Evolutionary conservation across 2,329 filamentous ascomycete species (phyloP), one percentile per base, ranked within the genome.

Genomic region (Tolypocladium capitatum): DNA sequence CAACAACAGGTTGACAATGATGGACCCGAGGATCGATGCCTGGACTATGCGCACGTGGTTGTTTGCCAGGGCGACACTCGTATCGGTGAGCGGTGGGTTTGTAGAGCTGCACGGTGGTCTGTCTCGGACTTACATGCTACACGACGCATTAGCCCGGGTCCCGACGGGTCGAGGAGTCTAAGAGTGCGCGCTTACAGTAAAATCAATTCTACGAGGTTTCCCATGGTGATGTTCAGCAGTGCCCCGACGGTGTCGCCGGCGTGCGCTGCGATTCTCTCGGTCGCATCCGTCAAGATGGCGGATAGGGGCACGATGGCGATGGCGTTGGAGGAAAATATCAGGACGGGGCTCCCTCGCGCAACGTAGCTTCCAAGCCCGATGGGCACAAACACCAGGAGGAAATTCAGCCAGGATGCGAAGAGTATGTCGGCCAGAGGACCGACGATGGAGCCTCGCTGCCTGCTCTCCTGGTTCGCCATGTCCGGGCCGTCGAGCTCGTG

Each of bases 1-100:
- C 36, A 87, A 70, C 4, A 89, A 68, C 43, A 89, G 63, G 56
- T 89, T 89, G 48, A 85, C 81, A n/a, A 89, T 68, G 48, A 89
- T 85, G 1, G 84, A 88, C 20, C 84, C 85, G 16, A 89, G 70
- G 36, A 89, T 70, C 0, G 84, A 86, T 7, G 84, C 84, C 61
- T 88, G 83, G 18, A 89, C 84, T 50, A 89, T 83, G 28, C 78
- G 73, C 44, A 88, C 84, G 58, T 88, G 81, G 59, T 84, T 71
- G 62, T 71, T 68, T 42, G 62, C 60, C 32, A 71, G 56, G 0
- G 68, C 68, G 45, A 70, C 80, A 53, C 79, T 82, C n/a, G n/a
- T 14, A 7, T 20, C 33, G n/a, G 13, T 38, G n/a, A 40, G 48
- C 35, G 2, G 18, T 21, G 18, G 20, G 2, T 13, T 38, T 8